These are phyloP conservation scores for Arthroderma sp. DNA, from an alignment of 2,329 filamentous ascomycete genomes.

Conservation along the genomic window DNA sequence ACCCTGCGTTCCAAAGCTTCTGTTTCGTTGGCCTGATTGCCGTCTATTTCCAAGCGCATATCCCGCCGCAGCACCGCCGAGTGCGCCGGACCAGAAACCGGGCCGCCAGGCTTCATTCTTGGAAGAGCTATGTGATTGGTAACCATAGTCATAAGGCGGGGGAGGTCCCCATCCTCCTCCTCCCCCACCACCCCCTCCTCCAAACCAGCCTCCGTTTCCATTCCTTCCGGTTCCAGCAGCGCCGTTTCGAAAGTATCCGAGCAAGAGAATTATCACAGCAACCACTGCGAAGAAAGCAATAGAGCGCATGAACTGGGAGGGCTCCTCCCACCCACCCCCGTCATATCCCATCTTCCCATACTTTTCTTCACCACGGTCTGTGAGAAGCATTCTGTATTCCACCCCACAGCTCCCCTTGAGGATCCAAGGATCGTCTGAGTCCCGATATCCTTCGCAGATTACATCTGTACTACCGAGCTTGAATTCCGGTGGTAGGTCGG, in stretches of 20 bases:
- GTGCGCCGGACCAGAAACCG: slow-evolving; percentile 35
- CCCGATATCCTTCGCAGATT: slow-evolving; percentile 76
- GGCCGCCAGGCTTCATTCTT: slow-evolving; percentile 26
- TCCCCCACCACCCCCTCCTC: slow-evolving; percentile 11
- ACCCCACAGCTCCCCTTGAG: slow-evolving; percentile 86
- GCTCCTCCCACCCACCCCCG: slow-evolving; percentile 7
- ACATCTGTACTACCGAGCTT: slow-evolving; percentile 80
- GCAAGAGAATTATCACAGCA: slow-evolving; percentile 22
- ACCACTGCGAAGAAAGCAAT: slow-evolving; percentile 8
- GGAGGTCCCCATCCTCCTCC: slow-evolving; percentile 17
- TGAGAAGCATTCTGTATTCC: slow-evolving; percentile 71
- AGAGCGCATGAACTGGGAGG: background rate
- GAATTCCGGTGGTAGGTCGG: slow-evolving; percentile 47
- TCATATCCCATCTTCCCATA: slow-evolving; percentile 42
- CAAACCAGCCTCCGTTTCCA: slow-evolving; percentile 27
- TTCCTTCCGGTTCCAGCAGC: slow-evolving; percentile 34
- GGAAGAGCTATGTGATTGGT: slow-evolving; percentile 15
- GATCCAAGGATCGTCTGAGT: slow-evolving; percentile 67
- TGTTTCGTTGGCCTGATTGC: background rate
- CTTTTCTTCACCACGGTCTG: slow-evolving; percentile 57
- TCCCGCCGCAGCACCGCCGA: slow-evolving; percentile 29
- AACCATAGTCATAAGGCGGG: slow-evolving; percentile 29
- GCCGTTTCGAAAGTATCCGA: slow-evolving; percentile 14
- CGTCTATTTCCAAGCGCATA: slow-evolving; percentile 26
- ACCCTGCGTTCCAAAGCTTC: background rate